A percentile compares a stretch with the other conserved stretches of the same genome.
Conservation (phyloP, 2,329 filamentous ascomycete genomes). For the Ilyonectria robusta region DNA sequence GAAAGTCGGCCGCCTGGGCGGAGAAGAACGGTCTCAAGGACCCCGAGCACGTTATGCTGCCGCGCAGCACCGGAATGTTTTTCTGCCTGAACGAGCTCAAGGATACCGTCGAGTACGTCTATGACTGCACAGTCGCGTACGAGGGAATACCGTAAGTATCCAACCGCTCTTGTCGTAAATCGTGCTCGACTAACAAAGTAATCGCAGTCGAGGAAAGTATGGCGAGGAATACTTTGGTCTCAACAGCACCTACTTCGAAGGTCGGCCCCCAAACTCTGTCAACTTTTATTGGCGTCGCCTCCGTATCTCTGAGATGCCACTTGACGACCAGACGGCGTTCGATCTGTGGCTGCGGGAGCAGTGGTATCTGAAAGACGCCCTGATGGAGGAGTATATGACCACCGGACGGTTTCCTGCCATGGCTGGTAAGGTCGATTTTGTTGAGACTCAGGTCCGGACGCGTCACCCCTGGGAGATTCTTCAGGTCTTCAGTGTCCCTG, state of each 20-base stretch:
- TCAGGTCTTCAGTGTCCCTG: constrained; percentile 67
- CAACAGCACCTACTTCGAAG: constrained; percentile 88
- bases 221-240: constrained; percentile 95
- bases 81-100: constrained; percentile 85
- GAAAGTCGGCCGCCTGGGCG: constrained; percentile 81
- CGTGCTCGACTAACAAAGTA: constrained; percentile 29
- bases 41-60: constrained; percentile 80
- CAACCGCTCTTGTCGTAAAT: not conserved
- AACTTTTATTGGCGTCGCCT: constrained; percentile 98
- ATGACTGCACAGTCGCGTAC: constrained; percentile 96
- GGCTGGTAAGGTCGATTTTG: constrained; percentile 62
- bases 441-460: constrained; percentile 72
- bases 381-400: constrained; percentile 85
- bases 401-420: constrained; percentile 86
- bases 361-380: constrained; percentile 92
- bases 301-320: constrained; percentile 82
- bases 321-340: constrained; percentile 81
- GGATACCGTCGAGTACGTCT: constrained; percentile 83
- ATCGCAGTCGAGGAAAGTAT: constrained; percentile 78
- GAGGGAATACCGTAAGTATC: constrained; percentile 88
- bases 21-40: constrained; percentile 81
- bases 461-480: constrained; percentile 68
- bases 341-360: constrained; percentile 87
- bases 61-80: constrained; percentile 83
- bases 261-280: constrained; percentile 91